Conservation (phyloP, 805 yeast species). For the Ogataea siamensis region DNA sequence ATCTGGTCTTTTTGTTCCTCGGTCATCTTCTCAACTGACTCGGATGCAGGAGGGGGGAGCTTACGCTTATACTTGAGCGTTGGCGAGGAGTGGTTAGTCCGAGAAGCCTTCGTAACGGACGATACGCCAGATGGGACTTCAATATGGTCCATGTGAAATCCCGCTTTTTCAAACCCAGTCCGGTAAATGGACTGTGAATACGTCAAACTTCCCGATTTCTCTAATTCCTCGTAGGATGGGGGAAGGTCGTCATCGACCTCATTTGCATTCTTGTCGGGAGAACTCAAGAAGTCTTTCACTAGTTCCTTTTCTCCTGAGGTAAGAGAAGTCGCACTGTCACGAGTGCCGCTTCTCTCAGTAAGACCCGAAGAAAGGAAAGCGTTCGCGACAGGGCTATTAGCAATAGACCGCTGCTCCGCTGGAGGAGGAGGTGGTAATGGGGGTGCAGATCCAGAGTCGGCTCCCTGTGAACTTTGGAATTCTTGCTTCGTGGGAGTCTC, state of each 20-base stretch:
- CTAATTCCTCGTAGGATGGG: constrained; percentile 35
- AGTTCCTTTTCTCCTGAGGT: constrained; percentile 27
- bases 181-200: constrained; percentile 35
- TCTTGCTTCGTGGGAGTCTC: background rate
- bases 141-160: constrained; percentile 32
- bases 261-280: constrained; percentile 8
- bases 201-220: constrained; percentile 33
- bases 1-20: background rate
- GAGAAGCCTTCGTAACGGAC: background rate
- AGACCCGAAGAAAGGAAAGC: constrained; percentile 15
- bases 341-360: constrained; percentile 3
- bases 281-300: constrained; percentile 13
- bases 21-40: constrained; percentile 5
- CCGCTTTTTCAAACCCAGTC: constrained; percentile 38
- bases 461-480: background rate
- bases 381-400: constrained; percentile 27
- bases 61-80: constrained; percentile 24
- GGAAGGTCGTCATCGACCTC: constrained; percentile 27
- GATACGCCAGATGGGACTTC: constrained; percentile 7
- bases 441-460: constrained; percentile 17
- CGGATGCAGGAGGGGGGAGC: constrained; percentile 26
- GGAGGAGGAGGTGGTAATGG: constrained; percentile 34
- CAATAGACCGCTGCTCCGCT: constrained; percentile 22
- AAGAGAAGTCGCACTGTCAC: constrained; percentile 25
- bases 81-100: background rate